Percentiles rank a stretch among this genome's conserved stretches.
Evolutionary conservation across 768 basidiomycete genomes (phyloP).

Genomic region (Pleurotus platypus): DNA sequence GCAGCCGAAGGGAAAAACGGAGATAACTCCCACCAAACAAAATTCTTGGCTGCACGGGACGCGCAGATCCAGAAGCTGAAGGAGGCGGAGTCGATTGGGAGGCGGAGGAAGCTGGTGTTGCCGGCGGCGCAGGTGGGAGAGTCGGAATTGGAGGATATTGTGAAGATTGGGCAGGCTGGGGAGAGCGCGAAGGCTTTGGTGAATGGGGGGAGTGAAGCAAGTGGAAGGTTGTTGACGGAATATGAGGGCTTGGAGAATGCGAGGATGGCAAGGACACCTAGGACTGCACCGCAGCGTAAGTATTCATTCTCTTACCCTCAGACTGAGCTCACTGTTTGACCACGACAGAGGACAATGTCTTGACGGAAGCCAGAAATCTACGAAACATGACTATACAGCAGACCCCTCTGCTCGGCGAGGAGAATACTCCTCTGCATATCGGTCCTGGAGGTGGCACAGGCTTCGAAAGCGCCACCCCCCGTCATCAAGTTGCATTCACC

Average conservation of each 20-base stretch:
- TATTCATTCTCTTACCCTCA: slow-evolving; percentile 15
- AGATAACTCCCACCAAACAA: slow-evolving; percentile 70
- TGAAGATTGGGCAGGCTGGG: slow-evolving; percentile 93
- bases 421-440: slow-evolving; percentile 91
- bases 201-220: slow-evolving; percentile 78
- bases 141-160: slow-evolving; percentile 92
- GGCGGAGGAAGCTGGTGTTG: slow-evolving; percentile 78
- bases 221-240: slow-evolving; percentile 82
- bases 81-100: slow-evolving; percentile 93
- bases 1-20: slow-evolving; percentile 60
- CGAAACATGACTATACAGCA: slow-evolving; percentile 91
- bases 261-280: slow-evolving; percentile 88
- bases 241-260: slow-evolving; percentile 90
- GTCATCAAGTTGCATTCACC: slow-evolving; percentile 84
- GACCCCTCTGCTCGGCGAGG: slow-evolving; percentile 93
- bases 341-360: slow-evolving; percentile 83
- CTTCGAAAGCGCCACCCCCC: slow-evolving; percentile 94
- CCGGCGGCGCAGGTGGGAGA: slow-evolving; percentile 94
- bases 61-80: slow-evolving; percentile 97
- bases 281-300: slow-evolving; percentile 92
- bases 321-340: slow-evolving; percentile 6
- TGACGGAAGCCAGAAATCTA: slow-evolving; percentile 93
- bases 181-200: slow-evolving; percentile 88
- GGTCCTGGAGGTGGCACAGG: slow-evolving; percentile 79
- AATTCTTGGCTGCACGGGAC: slow-evolving; percentile 95